phyloP scores from a whole-genome alignment of 768 basidiomycete genomes.

The Lactarius evosmus region DNA sequence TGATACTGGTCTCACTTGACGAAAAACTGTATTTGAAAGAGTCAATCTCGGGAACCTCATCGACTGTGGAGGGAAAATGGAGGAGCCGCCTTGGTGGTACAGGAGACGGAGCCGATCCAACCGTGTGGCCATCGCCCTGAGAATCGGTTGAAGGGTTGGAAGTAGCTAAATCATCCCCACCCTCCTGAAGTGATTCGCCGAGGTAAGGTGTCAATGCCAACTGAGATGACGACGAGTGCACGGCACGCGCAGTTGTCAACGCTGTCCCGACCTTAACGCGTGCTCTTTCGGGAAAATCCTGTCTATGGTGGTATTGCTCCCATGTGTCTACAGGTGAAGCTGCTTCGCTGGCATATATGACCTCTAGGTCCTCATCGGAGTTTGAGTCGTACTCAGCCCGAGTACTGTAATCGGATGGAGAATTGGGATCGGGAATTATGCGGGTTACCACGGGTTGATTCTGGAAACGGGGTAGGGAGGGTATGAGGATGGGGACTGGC shows the following conservation, averaged over 20 bases:
- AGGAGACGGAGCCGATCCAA: constrained; percentile 18
- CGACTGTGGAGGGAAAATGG: constrained; percentile 26
- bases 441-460: constrained; percentile 19
- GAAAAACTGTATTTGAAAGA: no score
- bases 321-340: constrained; percentile 13
- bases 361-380: constrained; percentile 26
- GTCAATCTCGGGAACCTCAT: no score
- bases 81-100: constrained; percentile 22
- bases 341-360: constrained; percentile 25
- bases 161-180: constrained; percentile 16
- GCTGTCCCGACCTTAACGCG: constrained; percentile 1
- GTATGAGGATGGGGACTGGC: constrained; percentile 23
- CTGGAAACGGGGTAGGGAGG: constrained; percentile 22
- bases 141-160: constrained; percentile 26
- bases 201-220: constrained; percentile 18
- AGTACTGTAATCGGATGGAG: constrained; percentile 22
- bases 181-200: constrained; percentile 11
- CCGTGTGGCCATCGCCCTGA: constrained; percentile 1
- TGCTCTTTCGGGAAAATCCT: neutral
- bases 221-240: constrained; percentile 24
- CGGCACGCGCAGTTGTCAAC: constrained; percentile 2
- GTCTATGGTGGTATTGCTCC: constrained; percentile 19
- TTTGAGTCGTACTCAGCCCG: constrained; percentile 28
- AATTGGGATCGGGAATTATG: constrained; percentile 9
- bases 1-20: no score